phyloP scores from a whole-genome alignment of 2,329 filamentous ascomycete genomes.

The Rasamsonia emersonii region DNA sequence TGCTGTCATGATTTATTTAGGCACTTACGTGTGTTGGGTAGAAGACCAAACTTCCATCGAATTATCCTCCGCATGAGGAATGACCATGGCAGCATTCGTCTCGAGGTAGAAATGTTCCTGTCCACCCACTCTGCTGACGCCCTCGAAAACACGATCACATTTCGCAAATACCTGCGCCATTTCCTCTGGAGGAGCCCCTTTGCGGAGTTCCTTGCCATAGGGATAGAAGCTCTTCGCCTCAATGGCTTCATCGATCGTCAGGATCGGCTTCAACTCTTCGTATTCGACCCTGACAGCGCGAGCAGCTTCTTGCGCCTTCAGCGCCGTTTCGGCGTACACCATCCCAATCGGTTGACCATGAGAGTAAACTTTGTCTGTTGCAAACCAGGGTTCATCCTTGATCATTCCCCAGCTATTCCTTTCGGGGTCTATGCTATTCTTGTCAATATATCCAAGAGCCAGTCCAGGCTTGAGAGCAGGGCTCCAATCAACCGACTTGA shows the following conservation, averaged over 20 bases:
- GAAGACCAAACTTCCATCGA: slow-evolving; percentile 89
- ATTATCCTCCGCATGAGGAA: slow-evolving; percentile 77
- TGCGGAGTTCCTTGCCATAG: slow-evolving; percentile 76
- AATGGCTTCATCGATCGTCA: slow-evolving; percentile 94
- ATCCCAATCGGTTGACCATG: slow-evolving; percentile 88
- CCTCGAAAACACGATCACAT: slow-evolving; percentile 76
- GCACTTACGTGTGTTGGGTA: slow-evolving; percentile 90
- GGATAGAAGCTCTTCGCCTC: slow-evolving; percentile 75
- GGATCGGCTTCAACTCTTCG: slow-evolving; percentile 78
- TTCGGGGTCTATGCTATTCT: slow-evolving; percentile 68
- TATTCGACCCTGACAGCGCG: slow-evolving; percentile 83
- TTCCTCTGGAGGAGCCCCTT: slow-evolving; percentile 63
- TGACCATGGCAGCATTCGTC: slow-evolving; percentile 68
- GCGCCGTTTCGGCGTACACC: slow-evolving; percentile 70
- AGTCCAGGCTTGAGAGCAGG: slow-evolving; percentile 67
- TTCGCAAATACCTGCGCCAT: no score
- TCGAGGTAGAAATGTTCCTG: slow-evolving; percentile 95
- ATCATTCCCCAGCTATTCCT: slow-evolving; percentile 91
- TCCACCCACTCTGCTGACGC: slow-evolving; percentile 79
- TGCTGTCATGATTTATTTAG: slow-evolving; percentile 41
- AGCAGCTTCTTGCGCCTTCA: slow-evolving; percentile 68
- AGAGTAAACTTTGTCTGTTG: slow-evolving; percentile 80
- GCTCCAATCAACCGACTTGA: slow-evolving; percentile 64
- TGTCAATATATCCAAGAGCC: slow-evolving; percentile 74
- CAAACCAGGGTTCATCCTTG: slow-evolving; percentile 84